These are phyloP conservation scores for Persicaria tinctoria DNA, from an alignment of 148 eudicot genomes.

Conservation along the genomic window DNA sequence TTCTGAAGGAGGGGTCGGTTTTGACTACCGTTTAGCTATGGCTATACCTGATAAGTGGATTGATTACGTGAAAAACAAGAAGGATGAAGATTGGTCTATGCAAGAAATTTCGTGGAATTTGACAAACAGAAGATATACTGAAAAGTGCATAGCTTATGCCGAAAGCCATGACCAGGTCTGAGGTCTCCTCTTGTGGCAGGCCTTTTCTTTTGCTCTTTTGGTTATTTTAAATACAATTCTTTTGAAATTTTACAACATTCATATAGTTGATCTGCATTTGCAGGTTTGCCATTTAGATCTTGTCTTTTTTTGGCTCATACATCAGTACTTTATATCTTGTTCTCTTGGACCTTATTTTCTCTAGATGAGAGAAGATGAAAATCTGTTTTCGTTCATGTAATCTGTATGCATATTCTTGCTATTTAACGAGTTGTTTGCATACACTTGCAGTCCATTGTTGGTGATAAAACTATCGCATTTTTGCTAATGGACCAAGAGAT, in stretches of 20 bases:
- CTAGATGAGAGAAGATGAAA: not conserved
- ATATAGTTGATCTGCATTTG: not conserved
- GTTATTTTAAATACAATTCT: not conserved
- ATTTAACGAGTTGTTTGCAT: not conserved
- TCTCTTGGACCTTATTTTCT: slow-evolving; percentile 1
- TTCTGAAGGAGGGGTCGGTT: slow-evolving; percentile 83
- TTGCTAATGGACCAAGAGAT: slow-evolving; percentile 89
- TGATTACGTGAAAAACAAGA: slow-evolving; percentile 81
- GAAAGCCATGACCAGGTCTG: slow-evolving; percentile 98
- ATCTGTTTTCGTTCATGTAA: not conserved
- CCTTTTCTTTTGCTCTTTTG: not conserved
- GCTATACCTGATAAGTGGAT: slow-evolving; percentile 98
- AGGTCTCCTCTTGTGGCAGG: slow-evolving; percentile 12
- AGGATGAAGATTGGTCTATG: slow-evolving; percentile 81
- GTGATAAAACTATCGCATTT: slow-evolving; percentile 90
- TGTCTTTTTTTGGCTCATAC: not conserved
- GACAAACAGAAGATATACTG: slow-evolving; percentile 91
- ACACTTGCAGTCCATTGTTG: slow-evolving; percentile 69
- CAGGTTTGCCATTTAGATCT: not conserved
- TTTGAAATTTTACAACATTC: not conserved
- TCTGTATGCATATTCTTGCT: not conserved
- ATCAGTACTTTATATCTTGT: not conserved
- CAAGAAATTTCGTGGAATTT: slow-evolving; percentile 60
- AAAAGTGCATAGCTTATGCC: slow-evolving; percentile 93
- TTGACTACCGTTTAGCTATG: slow-evolving; percentile 95